phyloP scores from a whole-genome alignment of 2,329 filamentous ascomycete species.

The Cordyceps cicadae region DNA sequence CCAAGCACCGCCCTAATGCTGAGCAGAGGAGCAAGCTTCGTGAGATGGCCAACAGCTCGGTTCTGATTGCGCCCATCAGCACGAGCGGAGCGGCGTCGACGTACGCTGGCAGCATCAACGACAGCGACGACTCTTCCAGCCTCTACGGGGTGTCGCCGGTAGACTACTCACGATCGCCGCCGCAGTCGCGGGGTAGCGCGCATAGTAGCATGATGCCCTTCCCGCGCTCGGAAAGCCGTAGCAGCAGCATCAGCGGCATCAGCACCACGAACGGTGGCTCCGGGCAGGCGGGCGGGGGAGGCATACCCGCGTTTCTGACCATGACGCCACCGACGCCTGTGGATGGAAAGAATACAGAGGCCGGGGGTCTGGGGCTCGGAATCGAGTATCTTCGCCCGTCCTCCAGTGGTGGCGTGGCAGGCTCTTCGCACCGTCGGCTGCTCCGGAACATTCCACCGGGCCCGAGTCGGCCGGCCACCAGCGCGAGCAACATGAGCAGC shows the following conservation, averaged over 20 bases:
- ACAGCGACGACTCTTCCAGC: conserved; percentile 50
- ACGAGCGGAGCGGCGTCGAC: conserved; percentile 22
- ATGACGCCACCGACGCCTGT: conserved; percentile 40
- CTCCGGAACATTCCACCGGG: conserved; percentile 20
- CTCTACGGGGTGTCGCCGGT: conserved; percentile 44
- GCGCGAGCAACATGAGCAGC: conserved; percentile 24
- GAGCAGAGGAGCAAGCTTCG: conserved; percentile 71
- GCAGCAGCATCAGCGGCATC: conserved; percentile 42
- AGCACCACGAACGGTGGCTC: conserved; percentile 32
- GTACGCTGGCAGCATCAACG: conserved; percentile 36
- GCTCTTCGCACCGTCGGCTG: conserved; percentile 13
- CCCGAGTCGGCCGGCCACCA: conserved; percentile 18
- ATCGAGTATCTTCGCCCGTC: conserved; percentile 25
- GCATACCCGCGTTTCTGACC: conserved; percentile 34
- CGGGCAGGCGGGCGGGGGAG: conserved; percentile 17
- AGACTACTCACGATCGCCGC: conserved; percentile 52
- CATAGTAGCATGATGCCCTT: conserved; percentile 40
- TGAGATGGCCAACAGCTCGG: conserved; percentile 73
- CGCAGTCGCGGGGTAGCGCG: conserved; percentile 41
- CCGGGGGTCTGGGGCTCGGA: conserved; percentile 18
- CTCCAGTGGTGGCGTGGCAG: conserved; percentile 23
- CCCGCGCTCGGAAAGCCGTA: conserved; percentile 39
- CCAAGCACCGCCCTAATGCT: conserved; percentile 72
- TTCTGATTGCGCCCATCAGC: conserved; percentile 45
- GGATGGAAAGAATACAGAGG: conserved; percentile 19